phyloP scores from a whole-genome alignment of 768 basidiomycete genomes.

The Grammothele lineata region DNA sequence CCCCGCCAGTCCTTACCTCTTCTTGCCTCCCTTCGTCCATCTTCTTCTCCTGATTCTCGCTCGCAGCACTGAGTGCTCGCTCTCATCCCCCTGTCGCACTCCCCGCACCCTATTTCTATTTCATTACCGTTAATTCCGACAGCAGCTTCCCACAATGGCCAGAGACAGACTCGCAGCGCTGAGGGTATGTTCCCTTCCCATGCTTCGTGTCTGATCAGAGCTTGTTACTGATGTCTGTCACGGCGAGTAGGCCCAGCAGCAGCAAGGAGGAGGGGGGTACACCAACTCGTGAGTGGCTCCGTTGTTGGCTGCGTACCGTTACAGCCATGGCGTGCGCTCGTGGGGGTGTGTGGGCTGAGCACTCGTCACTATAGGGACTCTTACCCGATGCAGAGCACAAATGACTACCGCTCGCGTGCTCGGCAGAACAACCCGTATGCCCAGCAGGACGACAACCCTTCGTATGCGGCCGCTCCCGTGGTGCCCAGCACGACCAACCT shows the following conservation, averaged over 20 bases:
- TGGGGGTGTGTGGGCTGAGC: constrained; percentile 3
- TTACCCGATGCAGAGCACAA: constrained; percentile 65
- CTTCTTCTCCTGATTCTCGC: constrained; percentile 1
- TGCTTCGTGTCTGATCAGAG: not conserved
- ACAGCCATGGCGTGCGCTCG: not conserved
- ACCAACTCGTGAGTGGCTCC: constrained; percentile 40
- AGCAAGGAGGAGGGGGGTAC: constrained; percentile 43
- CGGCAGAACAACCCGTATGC: constrained; percentile 54
- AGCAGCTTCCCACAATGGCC: constrained; percentile 49
- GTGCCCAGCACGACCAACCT: constrained; percentile 49
- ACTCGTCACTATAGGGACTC: constrained; percentile 43
- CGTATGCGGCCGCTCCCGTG: constrained; percentile 67
- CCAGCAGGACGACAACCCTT: constrained; percentile 56
- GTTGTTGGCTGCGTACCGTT: constrained; percentile 4
- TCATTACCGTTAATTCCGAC: constrained; percentile 16
- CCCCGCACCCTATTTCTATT: constrained; percentile 9
- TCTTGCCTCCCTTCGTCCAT: constrained; percentile 1
- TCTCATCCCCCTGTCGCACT: not conserved
- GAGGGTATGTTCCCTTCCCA: constrained; percentile 50
- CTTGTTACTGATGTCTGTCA: constrained; percentile 4
- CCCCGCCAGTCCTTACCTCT: constrained; percentile 8
- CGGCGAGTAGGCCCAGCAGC: constrained; percentile 51
- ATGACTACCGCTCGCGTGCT: constrained; percentile 19
- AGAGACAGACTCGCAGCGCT: constrained; percentile 89
- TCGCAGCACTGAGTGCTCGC: constrained; percentile 23